A percentile compares a stretch with the other conserved stretches of the same genome.
Evolutionary conservation across 2,329 filamentous ascomycete species (phyloP).

Genomic region (Colletotrichum sp.): DNA sequence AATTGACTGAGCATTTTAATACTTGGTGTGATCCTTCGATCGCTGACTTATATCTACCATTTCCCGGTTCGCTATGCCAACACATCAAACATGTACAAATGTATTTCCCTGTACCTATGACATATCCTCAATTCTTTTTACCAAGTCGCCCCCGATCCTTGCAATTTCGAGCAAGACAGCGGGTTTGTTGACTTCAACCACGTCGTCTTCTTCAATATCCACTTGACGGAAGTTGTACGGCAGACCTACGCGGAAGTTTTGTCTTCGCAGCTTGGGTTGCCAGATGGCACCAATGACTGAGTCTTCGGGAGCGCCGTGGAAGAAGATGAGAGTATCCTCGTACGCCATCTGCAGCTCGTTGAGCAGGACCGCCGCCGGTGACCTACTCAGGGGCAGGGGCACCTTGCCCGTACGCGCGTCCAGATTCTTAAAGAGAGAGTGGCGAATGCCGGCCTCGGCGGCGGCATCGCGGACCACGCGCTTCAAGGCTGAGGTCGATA

Average conservation of each 20-base stretch:
- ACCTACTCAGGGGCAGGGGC: constrained; percentile 56
- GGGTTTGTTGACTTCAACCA: constrained; percentile 69
- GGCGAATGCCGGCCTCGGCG: constrained; percentile 37
- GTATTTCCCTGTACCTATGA: neutral
- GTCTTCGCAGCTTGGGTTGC: constrained; percentile 57
- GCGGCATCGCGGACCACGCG: constrained; percentile 42
- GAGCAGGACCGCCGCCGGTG: constrained; percentile 68
- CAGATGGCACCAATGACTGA: constrained; percentile 62
- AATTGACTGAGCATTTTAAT: neutral
- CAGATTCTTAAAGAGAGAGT: constrained; percentile 80
- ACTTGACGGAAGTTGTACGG: constrained; percentile 59
- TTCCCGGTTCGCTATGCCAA: neutral
- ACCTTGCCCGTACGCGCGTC: constrained; percentile 58
- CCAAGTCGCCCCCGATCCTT: constrained; percentile 68
- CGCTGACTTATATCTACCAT: neutral
- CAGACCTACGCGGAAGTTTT: constrained; percentile 74
- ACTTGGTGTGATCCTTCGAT: neutral
- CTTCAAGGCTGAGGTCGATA: constrained; percentile 62
- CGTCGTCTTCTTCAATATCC: constrained; percentile 40
- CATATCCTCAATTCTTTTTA: constrained; percentile 67
- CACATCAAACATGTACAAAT: neutral
- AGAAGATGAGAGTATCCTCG: constrained; percentile 76
- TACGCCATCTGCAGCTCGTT: constrained; percentile 72
- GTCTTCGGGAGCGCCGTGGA: constrained; percentile 68
- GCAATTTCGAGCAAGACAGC: constrained; percentile 77